Base-by-base conservation (phyloP, 176 grass and related monocot species). In the Phragmites australis region DNA sequence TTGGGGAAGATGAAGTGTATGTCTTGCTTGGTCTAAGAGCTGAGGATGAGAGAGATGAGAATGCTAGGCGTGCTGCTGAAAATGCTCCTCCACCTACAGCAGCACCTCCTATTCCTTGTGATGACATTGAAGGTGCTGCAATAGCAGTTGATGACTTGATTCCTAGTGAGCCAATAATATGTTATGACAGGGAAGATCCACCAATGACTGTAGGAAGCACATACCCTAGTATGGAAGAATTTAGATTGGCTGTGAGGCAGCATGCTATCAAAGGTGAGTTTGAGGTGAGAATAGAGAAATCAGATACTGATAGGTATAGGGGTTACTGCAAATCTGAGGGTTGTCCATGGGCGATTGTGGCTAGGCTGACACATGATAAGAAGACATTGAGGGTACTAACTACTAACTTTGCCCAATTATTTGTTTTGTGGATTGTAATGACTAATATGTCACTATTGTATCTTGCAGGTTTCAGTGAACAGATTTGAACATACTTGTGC, bases 381-480 rank as follows among this genome's bases (percentile, higher is more conserved):
- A 56, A 75, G 16, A 14, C 40, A 5, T 51, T 75, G 6, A 75
- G 37, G 52, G 72, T 75, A 75, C 11, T 70, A 47, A 47, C 42
- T 16, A 0, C 13, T 16, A 25, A 25, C 11, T 29, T 59, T 30
- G 9, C 3, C 1, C 2, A 21, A 9, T 37, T 51, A 3, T 53
- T 7, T 19, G 2, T 72, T 19, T 14, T 6, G 14, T 11, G n/a
- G n/a, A n/a, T 30, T 9, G 12, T 8, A 17, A 12, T 41, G 3
- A 32, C n/a, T 11, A 30, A 9, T 41, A 11, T 39, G 19, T 21
- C 17, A 71, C 26, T 2, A 10, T 3, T 23, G 4, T 56, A 6
- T 44, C 26, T 27, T 71, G n/a, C 39, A 75, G 39, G 39, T 59
- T 43, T 17, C 72, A 9, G 2, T 58, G 9, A 75, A 57, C 6